Percentiles rank a stretch among this genome's conserved stretches.
These are phyloP conservation scores for Arctostaphylos glauca DNA, from an alignment of 148 eudicot genomes.

Conservation along the genomic window DNA sequence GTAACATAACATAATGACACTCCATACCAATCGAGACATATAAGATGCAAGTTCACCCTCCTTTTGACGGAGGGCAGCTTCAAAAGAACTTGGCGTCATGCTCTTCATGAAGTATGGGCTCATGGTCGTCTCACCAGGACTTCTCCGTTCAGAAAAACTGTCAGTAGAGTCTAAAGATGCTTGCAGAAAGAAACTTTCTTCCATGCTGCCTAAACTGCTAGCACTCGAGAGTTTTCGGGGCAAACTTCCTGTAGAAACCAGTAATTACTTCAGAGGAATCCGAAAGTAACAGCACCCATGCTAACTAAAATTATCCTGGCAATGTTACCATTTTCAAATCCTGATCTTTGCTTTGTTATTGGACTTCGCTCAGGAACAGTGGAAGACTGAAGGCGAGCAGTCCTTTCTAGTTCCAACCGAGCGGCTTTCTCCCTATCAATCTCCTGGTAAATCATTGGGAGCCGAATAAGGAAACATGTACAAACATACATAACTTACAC, in stretches of 20 bases:
- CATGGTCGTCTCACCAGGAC: constrained; percentile 58
- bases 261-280: constrained; percentile 6
- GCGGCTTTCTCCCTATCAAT: constrained; percentile 81
- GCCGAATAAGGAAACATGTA: not conserved
- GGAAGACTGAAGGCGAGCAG: constrained; percentile 58
- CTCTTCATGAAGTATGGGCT: constrained; percentile 78
- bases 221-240: constrained; percentile 80
- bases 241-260: constrained; percentile 56
- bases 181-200: constrained; percentile 91
- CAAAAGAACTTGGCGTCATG: constrained; percentile 80
- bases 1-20: not conserved
- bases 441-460: constrained; percentile 48
- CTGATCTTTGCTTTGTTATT: constrained; percentile 46
- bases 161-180: constrained; percentile 80
- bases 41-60: constrained; percentile 97
- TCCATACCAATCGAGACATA: constrained; percentile 81
- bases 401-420: constrained; percentile 71
- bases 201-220: constrained; percentile 78
- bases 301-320: not conserved
- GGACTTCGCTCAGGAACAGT: constrained; percentile 54
- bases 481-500: not conserved
- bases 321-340: constrained; percentile 65
- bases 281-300: not conserved
- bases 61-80: constrained; percentile 87
- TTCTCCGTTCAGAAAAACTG: constrained; percentile 60